These are phyloP conservation scores for Sergeia podlipaevii DNA, from an alignment of 208 protist genomes.

Conservation along the genomic window DNA sequence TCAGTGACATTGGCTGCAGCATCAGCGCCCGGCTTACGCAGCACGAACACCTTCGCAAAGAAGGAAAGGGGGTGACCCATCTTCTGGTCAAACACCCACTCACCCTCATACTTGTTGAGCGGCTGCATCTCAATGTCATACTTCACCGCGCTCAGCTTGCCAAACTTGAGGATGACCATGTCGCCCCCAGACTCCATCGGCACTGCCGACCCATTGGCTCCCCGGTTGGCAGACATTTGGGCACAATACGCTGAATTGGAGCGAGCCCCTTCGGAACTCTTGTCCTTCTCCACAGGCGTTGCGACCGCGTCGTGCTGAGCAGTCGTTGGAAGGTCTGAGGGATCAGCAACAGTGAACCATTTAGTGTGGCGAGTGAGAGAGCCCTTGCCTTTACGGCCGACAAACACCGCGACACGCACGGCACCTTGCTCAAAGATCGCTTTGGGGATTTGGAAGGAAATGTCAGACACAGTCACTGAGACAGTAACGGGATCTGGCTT, in stretches of 20 bases:
- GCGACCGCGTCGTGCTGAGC: too few relatives aligned
- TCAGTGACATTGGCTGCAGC: slow-evolving; percentile 18
- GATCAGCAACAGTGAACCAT: slow-evolving; percentile 40
- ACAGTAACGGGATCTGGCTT: slow-evolving; percentile 23
- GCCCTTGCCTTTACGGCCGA: slow-evolving; percentile 29
- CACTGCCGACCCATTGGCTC: not conserved
- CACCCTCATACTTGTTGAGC: slow-evolving; percentile 37
- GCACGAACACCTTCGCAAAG: slow-evolving; percentile 26
- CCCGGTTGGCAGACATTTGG: too few relatives aligned
- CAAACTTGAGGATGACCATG: slow-evolving; percentile 33
- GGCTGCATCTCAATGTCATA: slow-evolving; percentile 38
- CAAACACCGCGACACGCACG: slow-evolving; percentile 23
- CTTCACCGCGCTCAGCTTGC: slow-evolving; percentile 32
- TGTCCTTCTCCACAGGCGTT: too few relatives aligned
- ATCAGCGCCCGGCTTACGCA: slow-evolving; percentile 15
- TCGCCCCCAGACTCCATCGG: too few relatives aligned
- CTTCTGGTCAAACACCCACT: slow-evolving; percentile 44
- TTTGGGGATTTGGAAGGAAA: slow-evolving; percentile 39
- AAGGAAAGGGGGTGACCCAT: slow-evolving; percentile 24
- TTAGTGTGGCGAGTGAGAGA: slow-evolving; percentile 38
- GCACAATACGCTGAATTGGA: too few relatives aligned
- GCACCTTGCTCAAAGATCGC: slow-evolving; percentile 19
- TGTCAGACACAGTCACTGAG: slow-evolving; percentile 32
- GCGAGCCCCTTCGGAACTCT: too few relatives aligned
- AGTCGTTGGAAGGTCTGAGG: slow-evolving; percentile 12